Conservation (phyloP, 352 stramenopile species). For the Phytopythium chamaehyphon region DNA sequence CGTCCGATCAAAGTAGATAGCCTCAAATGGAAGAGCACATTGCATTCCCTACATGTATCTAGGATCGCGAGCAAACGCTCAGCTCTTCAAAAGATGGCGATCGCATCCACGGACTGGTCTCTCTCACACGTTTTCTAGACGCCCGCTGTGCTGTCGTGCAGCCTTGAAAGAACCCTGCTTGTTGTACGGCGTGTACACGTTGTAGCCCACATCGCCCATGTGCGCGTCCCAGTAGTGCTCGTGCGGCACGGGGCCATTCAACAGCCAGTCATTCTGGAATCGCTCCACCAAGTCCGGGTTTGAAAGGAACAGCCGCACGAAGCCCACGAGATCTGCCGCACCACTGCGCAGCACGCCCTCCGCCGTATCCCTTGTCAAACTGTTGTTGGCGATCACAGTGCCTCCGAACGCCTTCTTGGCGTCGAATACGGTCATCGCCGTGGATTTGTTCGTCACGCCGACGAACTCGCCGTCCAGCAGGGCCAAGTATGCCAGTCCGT, state of each 20-base stretch:
- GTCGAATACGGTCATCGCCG: constrained; percentile 20
- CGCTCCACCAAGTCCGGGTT: constrained; percentile 42
- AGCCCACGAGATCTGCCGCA: constrained; percentile 21
- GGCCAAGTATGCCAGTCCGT: constrained; percentile 34
- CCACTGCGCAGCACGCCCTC: constrained; percentile 27
- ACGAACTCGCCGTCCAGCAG: constrained; percentile 30
- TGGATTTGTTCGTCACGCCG: constrained; percentile 23
- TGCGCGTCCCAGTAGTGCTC: constrained; percentile 22
- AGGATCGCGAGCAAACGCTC: no score
- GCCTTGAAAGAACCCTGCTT: no score
- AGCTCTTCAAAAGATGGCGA: no score
- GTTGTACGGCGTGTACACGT: constrained; percentile 6
- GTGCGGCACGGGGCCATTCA: constrained; percentile 7
- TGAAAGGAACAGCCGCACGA: constrained; percentile 33
- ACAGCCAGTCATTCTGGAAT: constrained; percentile 12
- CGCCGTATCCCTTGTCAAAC: constrained; percentile 25
- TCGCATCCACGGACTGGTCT: no score
- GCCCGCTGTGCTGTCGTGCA: no score
- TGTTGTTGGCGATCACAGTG: constrained; percentile 25
- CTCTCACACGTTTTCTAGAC: no score
- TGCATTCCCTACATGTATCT: no score
- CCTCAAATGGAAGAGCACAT: no score
- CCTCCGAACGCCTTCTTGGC: constrained; percentile 28
- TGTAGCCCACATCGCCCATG: constrained; percentile 19
- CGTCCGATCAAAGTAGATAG: no score